Evolutionary conservation across 352 stramenopile species (phyloP), one percentile per base, ranked within the genome.

Genomic region (Phytophthora podocarpi): DNA sequence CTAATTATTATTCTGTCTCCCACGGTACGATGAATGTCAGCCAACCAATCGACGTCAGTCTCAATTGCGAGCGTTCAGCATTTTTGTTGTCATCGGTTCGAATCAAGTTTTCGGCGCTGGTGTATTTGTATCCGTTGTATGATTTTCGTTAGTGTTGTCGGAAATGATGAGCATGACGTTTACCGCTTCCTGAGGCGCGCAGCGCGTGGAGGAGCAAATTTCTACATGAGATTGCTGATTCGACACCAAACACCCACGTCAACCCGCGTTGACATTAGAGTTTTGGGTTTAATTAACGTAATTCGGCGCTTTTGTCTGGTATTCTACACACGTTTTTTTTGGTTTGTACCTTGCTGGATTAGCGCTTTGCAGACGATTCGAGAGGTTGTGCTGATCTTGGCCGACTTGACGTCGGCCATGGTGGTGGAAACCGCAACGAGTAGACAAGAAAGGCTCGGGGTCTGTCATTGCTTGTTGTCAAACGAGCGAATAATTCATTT

Each of bases 171-270:
- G 57, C 60, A 67, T 56, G 45, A 68, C 53, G 26, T 63, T 48
- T 72, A 71, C 23, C 65, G 70, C 70, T 75, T 64, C 70, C 66
- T 78, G 70, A 78, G 50, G 45, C 61, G 67, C 51, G 42, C 56
- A 64, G 59, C 53, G 59, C 50, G 43, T 78, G 70, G 65, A 78
- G 70, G 65, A 78, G 70, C 70, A 75, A 73, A 66, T 46, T 77
- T 78, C 70, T 74, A 75, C 70, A 78, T 75, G 70, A 78, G 69
- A 74, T 78, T 74, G 64, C 69, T 78, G 69, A 78, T 74, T 72
- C 68, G 57, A 73, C 58, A 50, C 26, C 12, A 48, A 12, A n/a
- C 32, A 48, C 11, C 20, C n/a, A n/a, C n/a, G n/a, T n/a, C n/a
- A n/a, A n/a, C n/a, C n/a, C n/a, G n/a, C n/a, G n/a, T n/a, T n/a